These are phyloP conservation scores for Bisporella sp. DNA, from an alignment of 2,329 filamentous ascomycete genomes.

Conservation along the genomic window DNA sequence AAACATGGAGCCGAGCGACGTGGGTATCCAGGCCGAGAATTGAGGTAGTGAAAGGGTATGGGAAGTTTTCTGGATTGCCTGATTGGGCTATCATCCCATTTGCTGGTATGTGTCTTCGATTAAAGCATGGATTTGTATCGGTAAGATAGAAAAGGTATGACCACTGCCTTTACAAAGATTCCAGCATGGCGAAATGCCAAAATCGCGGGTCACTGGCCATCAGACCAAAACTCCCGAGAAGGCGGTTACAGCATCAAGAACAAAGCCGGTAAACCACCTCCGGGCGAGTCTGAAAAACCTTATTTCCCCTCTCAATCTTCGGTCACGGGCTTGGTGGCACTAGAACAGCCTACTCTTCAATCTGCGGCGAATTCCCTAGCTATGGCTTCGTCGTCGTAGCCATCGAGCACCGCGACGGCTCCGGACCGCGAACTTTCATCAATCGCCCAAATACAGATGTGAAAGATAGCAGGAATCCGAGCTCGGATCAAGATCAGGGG, in stretches of 20 bases:
- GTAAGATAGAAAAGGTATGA: slow-evolving; percentile 24
- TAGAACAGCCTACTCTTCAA: slow-evolving; percentile 52
- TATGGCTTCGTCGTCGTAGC: slow-evolving; percentile 60
- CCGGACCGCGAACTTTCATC: slow-evolving; percentile 52
- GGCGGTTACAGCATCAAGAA: slow-evolving; percentile 34
- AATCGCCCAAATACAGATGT: slow-evolving; percentile 42
- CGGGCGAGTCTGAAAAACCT: slow-evolving; percentile 32
- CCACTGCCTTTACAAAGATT: slow-evolving; percentile 57
- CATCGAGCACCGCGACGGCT: slow-evolving; percentile 59
- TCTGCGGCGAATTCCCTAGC: slow-evolving; percentile 60
- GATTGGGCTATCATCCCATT: slow-evolving; percentile 40
- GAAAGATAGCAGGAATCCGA: slow-evolving; percentile 23
- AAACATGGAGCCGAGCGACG: slow-evolving; percentile 45
- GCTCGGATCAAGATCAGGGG: slow-evolving; percentile 29
- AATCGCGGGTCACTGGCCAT: slow-evolving; percentile 48
- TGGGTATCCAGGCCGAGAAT: slow-evolving; percentile 55
- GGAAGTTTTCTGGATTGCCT: slow-evolving; percentile 50
- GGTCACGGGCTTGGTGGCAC: slow-evolving; percentile 60
- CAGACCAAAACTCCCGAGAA: slow-evolving; percentile 31
- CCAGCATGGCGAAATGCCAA: slow-evolving; percentile 56
- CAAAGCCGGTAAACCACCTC: slow-evolving; percentile 31
- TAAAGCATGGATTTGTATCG: too few relatives aligned
- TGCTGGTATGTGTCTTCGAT: not conserved
- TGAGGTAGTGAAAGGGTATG: slow-evolving; percentile 52
- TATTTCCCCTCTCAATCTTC: slow-evolving; percentile 58